Percentiles rank a stretch among this genome's conserved stretches.
phyloP scores from a whole-genome alignment of 495 filamentous ascomycete species.

The Penicillium parvum region DNA sequence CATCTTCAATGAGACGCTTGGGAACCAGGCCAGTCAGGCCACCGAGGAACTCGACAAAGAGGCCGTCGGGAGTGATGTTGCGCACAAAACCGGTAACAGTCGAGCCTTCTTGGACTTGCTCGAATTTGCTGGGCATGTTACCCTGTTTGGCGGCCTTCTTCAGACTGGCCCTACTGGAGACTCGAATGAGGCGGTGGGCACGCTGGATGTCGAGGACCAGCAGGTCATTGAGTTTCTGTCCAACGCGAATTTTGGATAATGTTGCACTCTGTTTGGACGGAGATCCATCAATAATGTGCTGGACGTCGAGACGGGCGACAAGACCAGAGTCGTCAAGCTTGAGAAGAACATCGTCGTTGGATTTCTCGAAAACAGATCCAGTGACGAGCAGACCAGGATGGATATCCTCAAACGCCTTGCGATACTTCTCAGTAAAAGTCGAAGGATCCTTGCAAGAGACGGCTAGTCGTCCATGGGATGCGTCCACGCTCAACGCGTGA shows the following conservation, averaged over 20 bases:
- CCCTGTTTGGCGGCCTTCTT: slow-evolving; percentile 67
- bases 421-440: slow-evolving; percentile 67
- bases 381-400: slow-evolving; percentile 65
- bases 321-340: slow-evolving; percentile 67
- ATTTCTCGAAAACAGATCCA: slow-evolving; percentile 81
- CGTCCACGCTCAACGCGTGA: slow-evolving; percentile 73
- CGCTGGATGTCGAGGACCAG: slow-evolving; percentile 76
- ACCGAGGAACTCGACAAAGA: slow-evolving; percentile 79
- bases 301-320: slow-evolving; percentile 67
- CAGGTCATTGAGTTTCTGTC: slow-evolving; percentile 77
- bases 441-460: slow-evolving; percentile 92
- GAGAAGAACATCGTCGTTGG: slow-evolving; percentile 69
- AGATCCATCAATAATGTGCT: slow-evolving; percentile 80
- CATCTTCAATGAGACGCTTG: slow-evolving; percentile 67
- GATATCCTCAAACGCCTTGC: slow-evolving; percentile 66
- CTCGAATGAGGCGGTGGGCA: slow-evolving; percentile 61
- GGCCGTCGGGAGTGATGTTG: slow-evolving; percentile 69
- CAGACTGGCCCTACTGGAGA: slow-evolving; percentile 77
- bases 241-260: slow-evolving; percentile 73
- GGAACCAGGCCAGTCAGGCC: slow-evolving; percentile 72
- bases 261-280: slow-evolving; percentile 65
- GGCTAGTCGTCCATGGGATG: slow-evolving; percentile 62
- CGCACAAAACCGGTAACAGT: slow-evolving; percentile 76
- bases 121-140: slow-evolving; percentile 59
- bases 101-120: slow-evolving; percentile 64